These are phyloP conservation scores for Jatropha podagrica DNA, from an alignment of 441 rosid genomes.

Conservation along the genomic window DNA sequence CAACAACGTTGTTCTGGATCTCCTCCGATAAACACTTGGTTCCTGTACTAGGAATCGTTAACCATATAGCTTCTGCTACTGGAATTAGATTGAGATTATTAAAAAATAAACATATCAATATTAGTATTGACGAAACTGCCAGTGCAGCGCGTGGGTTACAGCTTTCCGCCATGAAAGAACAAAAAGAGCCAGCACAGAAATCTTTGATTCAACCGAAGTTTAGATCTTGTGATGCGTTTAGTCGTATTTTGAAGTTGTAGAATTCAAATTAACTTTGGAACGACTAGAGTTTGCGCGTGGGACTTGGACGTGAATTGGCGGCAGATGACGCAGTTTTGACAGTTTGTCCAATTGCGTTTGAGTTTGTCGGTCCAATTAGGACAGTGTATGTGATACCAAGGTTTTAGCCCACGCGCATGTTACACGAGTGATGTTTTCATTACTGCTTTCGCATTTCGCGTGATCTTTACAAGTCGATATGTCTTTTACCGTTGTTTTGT, in stretches of 20 bases:
- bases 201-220: not conserved
- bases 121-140: conserved; percentile 8
- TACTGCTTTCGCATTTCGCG: not conserved
- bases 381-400: not conserved
- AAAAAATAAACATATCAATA: conserved; percentile 16
- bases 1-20: conserved; percentile 76
- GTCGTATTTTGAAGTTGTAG: not conserved
- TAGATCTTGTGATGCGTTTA: not conserved
- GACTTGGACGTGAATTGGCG: not conserved
- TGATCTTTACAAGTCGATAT: not conserved
- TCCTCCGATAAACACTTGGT: conserved; percentile 86
- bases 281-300: conserved; percentile 9
- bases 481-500: too few relatives aligned
- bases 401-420: conserved; percentile 1
- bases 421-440: not conserved
- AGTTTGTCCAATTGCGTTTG: conserved; percentile 20
- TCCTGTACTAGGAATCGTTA: conserved; percentile 57
- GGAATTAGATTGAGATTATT: conserved; percentile 20
- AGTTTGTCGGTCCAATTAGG: conserved; percentile 13
- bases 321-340: conserved; percentile 10
- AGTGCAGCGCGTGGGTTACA: conserved; percentile 14
- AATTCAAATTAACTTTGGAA: not conserved
- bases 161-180: conserved; percentile 14
- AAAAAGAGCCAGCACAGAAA: not conserved
- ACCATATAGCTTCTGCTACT: conserved; percentile 50